Base-by-base conservation (phyloP, 2,329 filamentous ascomycete species). In the Stagonosporopsis rhizophila region DNA sequence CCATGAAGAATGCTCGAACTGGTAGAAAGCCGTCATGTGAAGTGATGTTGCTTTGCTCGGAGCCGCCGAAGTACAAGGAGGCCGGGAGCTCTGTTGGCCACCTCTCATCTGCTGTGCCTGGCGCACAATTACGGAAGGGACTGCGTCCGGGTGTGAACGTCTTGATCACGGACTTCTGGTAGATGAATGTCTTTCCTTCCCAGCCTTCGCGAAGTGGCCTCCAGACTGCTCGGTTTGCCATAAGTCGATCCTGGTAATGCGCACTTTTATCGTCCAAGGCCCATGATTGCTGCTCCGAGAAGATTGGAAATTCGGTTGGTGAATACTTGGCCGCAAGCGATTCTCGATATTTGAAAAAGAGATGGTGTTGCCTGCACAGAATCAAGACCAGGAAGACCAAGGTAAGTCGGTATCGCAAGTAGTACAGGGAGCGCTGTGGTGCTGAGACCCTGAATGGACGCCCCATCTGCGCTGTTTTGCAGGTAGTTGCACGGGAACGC, bases 41-140 rank as follows among this genome's bases (percentile, higher is more conserved):
- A 19, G 34, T 25, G 15, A 44, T 53, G 14, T 45, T 25, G 4
- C 53, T 47, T 19, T 27, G 35, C 8, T 44, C 34, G 6, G 27
- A 17, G 9, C 60, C 54, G 25, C 65, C 65, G n/a, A 71, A 66
- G 3, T 46, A 47, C 6, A 67, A 28, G n/a, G 64, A 64, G 9
- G 66, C 69, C 4, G 67, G 67, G 23, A 72, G 70, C 39, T 73
- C 70, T 2, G 67, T 65, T 0, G 68, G 69, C 68, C 68, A 71
- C 47, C 20, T 58, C 11, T 57, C 50, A 19, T 46, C 9, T 9
- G 35, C n/a, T 12, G 30, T n/a, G 3, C 58, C 47, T 4, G 59
- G 53, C 8, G 57, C 59, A 45, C 69, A 71, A 25, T 72, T 72
- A 2, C 69, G 62, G 30, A 69, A 66, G 4, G 69, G 67, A 52